Percentiles rank a stretch among this genome's conserved stretches.
Conservation (phyloP, 345 rosid species). For the Hibiscus syriacus region DNA sequence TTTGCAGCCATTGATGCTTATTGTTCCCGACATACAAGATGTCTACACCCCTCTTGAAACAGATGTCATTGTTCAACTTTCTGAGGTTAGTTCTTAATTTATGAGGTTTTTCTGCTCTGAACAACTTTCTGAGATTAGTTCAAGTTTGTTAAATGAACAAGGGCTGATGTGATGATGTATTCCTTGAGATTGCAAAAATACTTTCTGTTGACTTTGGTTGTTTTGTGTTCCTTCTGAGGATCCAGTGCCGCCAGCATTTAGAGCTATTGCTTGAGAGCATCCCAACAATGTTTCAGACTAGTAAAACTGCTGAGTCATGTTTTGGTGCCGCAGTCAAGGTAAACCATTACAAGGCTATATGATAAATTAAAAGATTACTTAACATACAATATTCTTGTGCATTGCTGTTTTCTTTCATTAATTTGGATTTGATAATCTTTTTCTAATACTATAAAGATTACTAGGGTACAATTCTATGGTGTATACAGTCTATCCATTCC, state of each 20-base stretch:
- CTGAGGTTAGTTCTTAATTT: constrained; percentile 55
- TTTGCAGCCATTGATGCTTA: constrained; percentile 95
- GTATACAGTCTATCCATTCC: not conserved
- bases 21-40: constrained; percentile 95
- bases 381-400: not conserved
- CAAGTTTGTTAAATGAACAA: too few species aligned
- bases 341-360: constrained; percentile 8
- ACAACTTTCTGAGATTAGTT: not conserved
- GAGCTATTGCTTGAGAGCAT: constrained; percentile 89
- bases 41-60: constrained; percentile 90
- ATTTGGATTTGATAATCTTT: not conserved
- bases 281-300: constrained; percentile 86
- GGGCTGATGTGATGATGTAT: too few species aligned
- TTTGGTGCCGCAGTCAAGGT: constrained; percentile 98
- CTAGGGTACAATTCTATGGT: not conserved
- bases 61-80: constrained; percentile 82
- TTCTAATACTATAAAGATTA: not conserved
- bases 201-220: not conserved
- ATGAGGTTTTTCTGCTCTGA: constrained; percentile 7
- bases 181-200: not conserved
- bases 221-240: constrained; percentile 16
- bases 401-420: not conserved
- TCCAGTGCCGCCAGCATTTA: constrained; percentile 87
- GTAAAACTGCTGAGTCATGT: constrained; percentile 85
- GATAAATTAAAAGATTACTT: not conserved